phyloP scores from a whole-genome alignment of 2,329 filamentous ascomycete species.

The Arthrobotrys sinensis region DNA sequence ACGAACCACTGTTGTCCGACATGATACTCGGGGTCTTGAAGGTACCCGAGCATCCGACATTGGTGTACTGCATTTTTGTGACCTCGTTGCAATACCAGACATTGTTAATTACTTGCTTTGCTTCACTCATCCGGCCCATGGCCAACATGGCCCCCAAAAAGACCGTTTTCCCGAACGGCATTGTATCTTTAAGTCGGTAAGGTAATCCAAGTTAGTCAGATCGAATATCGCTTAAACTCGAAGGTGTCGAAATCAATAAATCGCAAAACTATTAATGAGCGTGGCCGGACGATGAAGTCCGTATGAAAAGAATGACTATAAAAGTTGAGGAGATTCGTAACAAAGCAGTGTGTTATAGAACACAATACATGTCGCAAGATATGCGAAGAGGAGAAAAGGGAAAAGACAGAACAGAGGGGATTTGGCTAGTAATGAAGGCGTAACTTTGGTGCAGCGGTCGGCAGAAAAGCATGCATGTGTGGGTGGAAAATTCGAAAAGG shows the following conservation, averaged over 20 bases:
- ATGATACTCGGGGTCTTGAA: slow-evolving; percentile 48
- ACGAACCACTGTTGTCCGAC: slow-evolving; percentile 33
- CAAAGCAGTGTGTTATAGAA: slow-evolving; percentile 46
- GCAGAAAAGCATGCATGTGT: slow-evolving; percentile 46
- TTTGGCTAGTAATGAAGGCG: slow-evolving; percentile 60
- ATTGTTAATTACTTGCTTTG: slow-evolving; percentile 48
- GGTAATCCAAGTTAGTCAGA: slow-evolving; percentile 36
- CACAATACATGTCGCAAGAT: slow-evolving; percentile 58
- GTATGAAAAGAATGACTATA: slow-evolving; percentile 55
- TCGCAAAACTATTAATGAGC: slow-evolving; percentile 50
- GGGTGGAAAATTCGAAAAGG: slow-evolving; percentile 61
- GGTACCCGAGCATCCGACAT: slow-evolving; percentile 52
- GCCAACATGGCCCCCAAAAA: slow-evolving; percentile 53
- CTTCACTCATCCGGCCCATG: slow-evolving; percentile 44
- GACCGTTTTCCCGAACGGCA: slow-evolving; percentile 50
- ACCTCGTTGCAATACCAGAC: slow-evolving; percentile 53
- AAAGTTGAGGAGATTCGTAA: slow-evolving; percentile 58
- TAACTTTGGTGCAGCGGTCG: slow-evolving; percentile 28
- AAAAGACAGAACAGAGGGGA: slow-evolving; percentile 51
- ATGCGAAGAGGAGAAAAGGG: slow-evolving; percentile 35
- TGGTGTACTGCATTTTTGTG: slow-evolving; percentile 55
- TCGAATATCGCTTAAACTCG: slow-evolving; percentile 33
- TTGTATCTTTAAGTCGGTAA: slow-evolving; percentile 26
- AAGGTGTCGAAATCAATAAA: slow-evolving; percentile 39
- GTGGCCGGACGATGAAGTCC: slow-evolving; percentile 55